Evolutionary conservation across 768 basidiomycete genomes (phyloP), one percentile per base, ranked within the genome.

Genomic region (Mrakia hoshinonis): DNA sequence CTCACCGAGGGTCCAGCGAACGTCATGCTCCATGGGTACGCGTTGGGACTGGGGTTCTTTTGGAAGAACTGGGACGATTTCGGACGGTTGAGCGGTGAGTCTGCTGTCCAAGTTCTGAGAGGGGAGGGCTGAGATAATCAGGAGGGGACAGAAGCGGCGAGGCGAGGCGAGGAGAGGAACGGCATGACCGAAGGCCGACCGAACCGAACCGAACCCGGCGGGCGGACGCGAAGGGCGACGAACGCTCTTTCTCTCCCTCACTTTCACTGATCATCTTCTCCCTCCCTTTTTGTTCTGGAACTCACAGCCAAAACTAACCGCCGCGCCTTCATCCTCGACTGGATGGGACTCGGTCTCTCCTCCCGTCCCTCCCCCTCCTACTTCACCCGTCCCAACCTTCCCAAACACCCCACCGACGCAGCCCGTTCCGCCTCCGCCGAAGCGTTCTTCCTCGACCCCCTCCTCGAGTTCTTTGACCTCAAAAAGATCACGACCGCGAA

Each of bases 401-500:
- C 34, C n/a, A 1, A 18, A 10, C 0, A 6, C 3, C 39, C 13
- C 15, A 24, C 13, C 36, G n/a, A 13, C 38, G 20, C 68, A 72
- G n/a, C n/a, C n/a, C n/a, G n/a, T n/a, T n/a, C n/a, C n/a, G n/a
- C n/a, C n/a, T n/a, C n/a, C 47, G 70, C 70, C 46, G 70, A 72
- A 22, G 51, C n/a, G n/a, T 72, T 72, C 64, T 72, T 72, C 54
- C 64, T 72, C 52, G 46, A 58, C 4, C 70, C 70, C 12, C 62
- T 72, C 2, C 26, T 39, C 9, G 51, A 64, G 15, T 72, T 72
- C 54, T 48, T 64, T 22, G 15, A 46, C 2, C 6, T 24, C 24
- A 72, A 72, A 43, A 36, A 46, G 9, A 65, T 72, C 63, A 46
- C 47, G 9, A 72, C 63, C 36, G 64, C 54, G 12, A 10, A 47